Percentiles rank a stretch among this genome's conserved stretches.
These are phyloP conservation scores for Austropuccinia psidii DNA, from an alignment of 1,284 basidiomycete species.

Conservation along the genomic window DNA sequence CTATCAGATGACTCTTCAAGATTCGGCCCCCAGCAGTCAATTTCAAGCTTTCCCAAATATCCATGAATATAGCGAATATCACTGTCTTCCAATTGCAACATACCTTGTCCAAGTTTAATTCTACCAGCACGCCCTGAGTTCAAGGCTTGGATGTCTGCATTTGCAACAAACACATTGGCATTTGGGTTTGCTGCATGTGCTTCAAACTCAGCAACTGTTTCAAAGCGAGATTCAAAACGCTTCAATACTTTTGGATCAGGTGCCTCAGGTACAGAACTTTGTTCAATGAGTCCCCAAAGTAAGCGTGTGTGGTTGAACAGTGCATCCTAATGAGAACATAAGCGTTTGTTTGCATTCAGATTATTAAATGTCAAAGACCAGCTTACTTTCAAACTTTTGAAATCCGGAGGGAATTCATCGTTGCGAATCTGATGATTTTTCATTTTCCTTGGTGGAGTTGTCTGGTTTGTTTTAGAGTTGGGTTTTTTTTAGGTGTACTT, in stretches of 20 bases:
- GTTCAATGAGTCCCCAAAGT: constrained; percentile 6
- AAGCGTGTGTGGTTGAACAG: not conserved
- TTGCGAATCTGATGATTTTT: too few species aligned
- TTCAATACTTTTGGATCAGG: not conserved
- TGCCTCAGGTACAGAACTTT: not conserved
- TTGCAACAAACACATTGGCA: too few species aligned
- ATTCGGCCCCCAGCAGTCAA: not conserved
- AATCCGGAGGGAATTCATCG: too few species aligned
- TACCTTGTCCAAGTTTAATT: not conserved
- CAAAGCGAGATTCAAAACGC: not conserved
- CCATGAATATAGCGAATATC: not conserved
- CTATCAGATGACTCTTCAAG: not conserved
- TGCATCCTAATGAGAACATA: not conserved
- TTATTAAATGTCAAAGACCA: too few species aligned
- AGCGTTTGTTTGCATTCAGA: too few species aligned
- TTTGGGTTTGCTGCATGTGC: not conserved
- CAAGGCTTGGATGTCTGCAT: not conserved
- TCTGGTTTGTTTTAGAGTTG: too few species aligned
- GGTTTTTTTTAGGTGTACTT: too few species aligned
- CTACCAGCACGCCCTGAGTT: not conserved
- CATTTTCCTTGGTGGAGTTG: too few species aligned
- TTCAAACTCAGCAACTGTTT: too few species aligned
- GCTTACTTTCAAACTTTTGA: too few species aligned
- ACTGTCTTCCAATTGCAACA: too few species aligned
- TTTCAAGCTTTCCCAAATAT: not conserved